Evolutionary conservation across 768 basidiomycete species (phyloP), one percentile per base, ranked within the genome.

Genomic region (Russula virescens): DNA sequence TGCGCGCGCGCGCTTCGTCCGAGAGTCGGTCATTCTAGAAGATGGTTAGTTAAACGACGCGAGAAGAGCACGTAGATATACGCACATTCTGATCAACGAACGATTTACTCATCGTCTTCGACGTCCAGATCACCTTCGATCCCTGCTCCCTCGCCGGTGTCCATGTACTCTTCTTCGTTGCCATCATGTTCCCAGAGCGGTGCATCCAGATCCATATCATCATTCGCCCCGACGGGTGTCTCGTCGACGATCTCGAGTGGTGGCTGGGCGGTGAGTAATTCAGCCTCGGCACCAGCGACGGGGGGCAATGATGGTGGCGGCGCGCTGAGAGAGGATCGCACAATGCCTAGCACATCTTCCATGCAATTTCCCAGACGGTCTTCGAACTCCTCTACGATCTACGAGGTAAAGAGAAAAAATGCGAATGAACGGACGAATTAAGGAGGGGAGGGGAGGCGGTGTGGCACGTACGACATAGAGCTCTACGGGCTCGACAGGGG

Each of bases 321-420:
- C 18, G 61, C 69, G 18, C 69, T 62, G 25, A 79, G 68, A 5
- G 82, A 82, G 11, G 72, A 70, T 35, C 82, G 75, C 26, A 95
- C 87, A 28, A 76, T 71, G 5, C 71, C 69, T 0, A 93, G 76
- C 11, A 95, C 83, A 9, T 86, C 83, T 3, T 87, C 82, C 74
- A 88, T 85, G 35, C 80, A 76, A 45, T 86, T 81, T 0, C 86
- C 85, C 5, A 94, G 80, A 48, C 94, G 82, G 66, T 90, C 87
- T 73, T 94, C 91, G 2, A 93, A 75, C 72, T 98, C 94, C 74
- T 98, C 95, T 10, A 98, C 83, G 59, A 96, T 88, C 94, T 97
- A 58, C n/a, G 25, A 23, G 31, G 31, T 3, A 31, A 31, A 31
- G 48, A 14, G 3, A 18, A 18, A 5, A 26, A 8, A 13, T 35